Conservation (phyloP, 257 asterid species). For the Salvia rosmarinus region DNA sequence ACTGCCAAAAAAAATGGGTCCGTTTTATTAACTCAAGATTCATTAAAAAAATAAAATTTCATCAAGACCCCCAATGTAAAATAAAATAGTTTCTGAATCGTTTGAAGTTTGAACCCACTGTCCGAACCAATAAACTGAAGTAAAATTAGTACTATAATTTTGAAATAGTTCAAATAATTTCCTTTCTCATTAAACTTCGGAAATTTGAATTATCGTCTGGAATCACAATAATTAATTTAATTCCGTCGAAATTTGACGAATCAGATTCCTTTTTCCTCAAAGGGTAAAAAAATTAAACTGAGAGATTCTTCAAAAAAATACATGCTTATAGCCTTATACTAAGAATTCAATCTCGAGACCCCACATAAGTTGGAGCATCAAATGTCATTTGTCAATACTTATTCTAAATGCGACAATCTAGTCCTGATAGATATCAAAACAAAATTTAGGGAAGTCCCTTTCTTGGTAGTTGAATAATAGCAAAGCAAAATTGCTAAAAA, state of each 20-base stretch:
- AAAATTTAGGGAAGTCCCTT: conserved; percentile 31
- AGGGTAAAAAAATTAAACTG: too few relatives aligned
- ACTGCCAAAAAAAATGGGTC: too few relatives aligned
- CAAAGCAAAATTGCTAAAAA: neutral
- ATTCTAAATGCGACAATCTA: conserved; percentile 9
- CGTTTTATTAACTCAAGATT: too few relatives aligned
- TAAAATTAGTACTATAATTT: too few relatives aligned
- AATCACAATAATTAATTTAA: neutral
- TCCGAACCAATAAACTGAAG: too few relatives aligned
- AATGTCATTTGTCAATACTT: conserved; percentile 3
- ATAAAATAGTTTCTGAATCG: too few relatives aligned
- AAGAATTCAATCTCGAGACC: neutral
- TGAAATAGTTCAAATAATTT: too few relatives aligned
- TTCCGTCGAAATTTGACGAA: neutral
- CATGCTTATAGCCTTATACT: neutral
- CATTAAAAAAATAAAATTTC: too few relatives aligned
- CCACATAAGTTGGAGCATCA: conserved; percentile 13
- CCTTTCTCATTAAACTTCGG: neutral
- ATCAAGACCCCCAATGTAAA: too few relatives aligned
- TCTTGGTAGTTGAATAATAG: conserved; percentile 20
- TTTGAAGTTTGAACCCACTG: too few relatives aligned
- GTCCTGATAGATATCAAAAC: neutral
- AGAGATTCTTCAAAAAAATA: too few relatives aligned
- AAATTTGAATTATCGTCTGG: neutral
- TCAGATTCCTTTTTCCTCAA: neutral